Percentiles rank a stretch among this genome's conserved stretches.
Evolutionary conservation across 176 grass and related monocot species (phyloP).

Genomic region (Cenchrus fungigraminus): DNA sequence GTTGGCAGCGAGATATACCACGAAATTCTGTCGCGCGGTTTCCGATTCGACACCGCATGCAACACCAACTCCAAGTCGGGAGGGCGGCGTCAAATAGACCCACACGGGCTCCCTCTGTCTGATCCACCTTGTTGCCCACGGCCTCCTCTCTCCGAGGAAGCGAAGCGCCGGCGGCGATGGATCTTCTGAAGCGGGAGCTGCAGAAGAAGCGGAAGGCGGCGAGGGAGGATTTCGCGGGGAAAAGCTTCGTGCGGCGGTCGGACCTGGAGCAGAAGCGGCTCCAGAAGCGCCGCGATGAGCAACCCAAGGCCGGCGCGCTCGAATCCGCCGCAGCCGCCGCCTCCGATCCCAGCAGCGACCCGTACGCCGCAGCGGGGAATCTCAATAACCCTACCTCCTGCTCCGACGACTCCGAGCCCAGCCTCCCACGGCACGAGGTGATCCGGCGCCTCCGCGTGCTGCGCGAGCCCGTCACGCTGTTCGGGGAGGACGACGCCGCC

Average conservation of each 20-base stretch:
- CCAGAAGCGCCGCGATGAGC: slow-evolving; percentile 65
- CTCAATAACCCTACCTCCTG: not conserved
- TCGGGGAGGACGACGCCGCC: slow-evolving; percentile 73
- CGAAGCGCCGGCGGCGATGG: slow-evolving; percentile 40
- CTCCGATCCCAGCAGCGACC: slow-evolving; percentile 36
- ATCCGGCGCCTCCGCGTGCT: slow-evolving; percentile 77
- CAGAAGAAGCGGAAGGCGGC: slow-evolving; percentile 69
- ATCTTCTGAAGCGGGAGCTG: slow-evolving; percentile 81
- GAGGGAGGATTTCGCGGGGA: slow-evolving; percentile 62
- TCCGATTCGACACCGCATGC: no score
- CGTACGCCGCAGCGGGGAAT: slow-evolving; percentile 5
- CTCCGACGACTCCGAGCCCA: not conserved
- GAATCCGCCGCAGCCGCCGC: not conserved
- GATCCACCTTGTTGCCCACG: no score
- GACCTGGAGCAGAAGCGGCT: slow-evolving; percentile 85
- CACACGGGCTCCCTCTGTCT: not conserved
- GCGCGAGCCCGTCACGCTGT: slow-evolving; percentile 73
- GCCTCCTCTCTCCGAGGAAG: not conserved
- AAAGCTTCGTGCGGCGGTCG: slow-evolving; percentile 76
- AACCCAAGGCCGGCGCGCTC: slow-evolving; percentile 46
- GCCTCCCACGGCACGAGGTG: slow-evolving; percentile 74
- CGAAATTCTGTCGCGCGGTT: no score
- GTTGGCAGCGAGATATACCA: no score
- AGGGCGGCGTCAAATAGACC: not conserved
- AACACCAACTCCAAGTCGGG: no score